Evolutionary conservation across 306 rosid species (phyloP), one percentile per base, ranked within the genome.

Genomic region (Cucurbita ficifolia): DNA sequence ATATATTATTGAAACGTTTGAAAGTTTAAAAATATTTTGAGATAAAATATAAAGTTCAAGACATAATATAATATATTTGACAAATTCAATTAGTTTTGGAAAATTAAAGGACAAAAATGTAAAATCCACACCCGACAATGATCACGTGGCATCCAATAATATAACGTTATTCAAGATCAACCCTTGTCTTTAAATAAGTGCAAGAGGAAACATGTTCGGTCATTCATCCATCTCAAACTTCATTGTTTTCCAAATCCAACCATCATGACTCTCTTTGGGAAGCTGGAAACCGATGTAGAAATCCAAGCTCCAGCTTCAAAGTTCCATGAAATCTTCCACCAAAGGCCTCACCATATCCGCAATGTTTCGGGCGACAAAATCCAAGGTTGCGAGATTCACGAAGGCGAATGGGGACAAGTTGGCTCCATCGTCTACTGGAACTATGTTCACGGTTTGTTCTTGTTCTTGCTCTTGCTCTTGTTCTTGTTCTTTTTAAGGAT

Each of bases 361-460:
- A 51, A 71, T 52, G 48, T 29, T 3, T 24, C 16, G 3, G 2
- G 10, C 4, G 36, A 71, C 46, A 71, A 39, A 16, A 29, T 71
- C 2, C 75, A 71, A 56, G 17, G 49, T 1, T 21, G 36, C 4
- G 36, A 71, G 75, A 6, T 71, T n/a, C 75, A 51, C 18, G 49
- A 71, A 71, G 75, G 75, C 1, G 75, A 71, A 10, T 71, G 75
- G 75, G 75, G 75, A 49, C 17, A 45, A 16, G 62, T 50, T 10
- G 61, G 75, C 12, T 71, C 75, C 1, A 10, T 71, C 33, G 17
- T 71, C 45, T 7, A 22, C 7, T 71, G 50, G 75, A 71, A 71
- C 38, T 71, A 71, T 9, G 42, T 35, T 52, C 75, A 33, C 36
- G 75, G 75, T 71, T 65, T 11, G 46, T 42, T 42, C 2, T 42